These are phyloP conservation scores for Psophocarpus tetragonolobus DNA, from an alignment of 306 rosid genomes.

Conservation along the genomic window DNA sequence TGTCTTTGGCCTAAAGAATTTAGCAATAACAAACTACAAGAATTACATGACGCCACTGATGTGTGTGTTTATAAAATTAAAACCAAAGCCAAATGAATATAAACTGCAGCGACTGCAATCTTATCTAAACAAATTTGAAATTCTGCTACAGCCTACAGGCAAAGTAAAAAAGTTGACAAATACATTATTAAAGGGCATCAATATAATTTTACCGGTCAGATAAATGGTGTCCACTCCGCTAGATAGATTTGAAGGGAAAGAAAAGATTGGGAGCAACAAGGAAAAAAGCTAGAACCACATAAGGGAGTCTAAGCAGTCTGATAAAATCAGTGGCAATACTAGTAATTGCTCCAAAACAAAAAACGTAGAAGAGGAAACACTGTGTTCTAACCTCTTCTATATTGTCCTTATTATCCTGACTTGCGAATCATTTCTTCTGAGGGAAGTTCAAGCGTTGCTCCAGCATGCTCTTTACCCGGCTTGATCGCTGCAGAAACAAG, in stretches of 20 bases:
- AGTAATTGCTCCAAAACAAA: slow-evolving; percentile 29
- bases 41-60: background rate
- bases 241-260: slow-evolving; percentile 18
- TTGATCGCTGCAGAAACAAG: slow-evolving; percentile 65
- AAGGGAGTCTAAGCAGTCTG: slow-evolving; percentile 19
- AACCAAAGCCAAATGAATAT: background rate
- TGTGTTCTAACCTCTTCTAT: slow-evolving; percentile 33
- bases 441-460: slow-evolving; percentile 90
- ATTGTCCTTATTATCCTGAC: slow-evolving; percentile 24
- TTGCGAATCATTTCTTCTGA: slow-evolving; percentile 58
- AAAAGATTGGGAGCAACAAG: background rate
- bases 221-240: background rate
- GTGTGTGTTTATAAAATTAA: background rate
- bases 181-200: slow-evolving; percentile 19
- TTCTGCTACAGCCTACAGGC: background rate
- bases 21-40: background rate
- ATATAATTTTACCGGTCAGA: background rate
- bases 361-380: background rate
- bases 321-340: slow-evolving; percentile 21
- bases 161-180: background rate
- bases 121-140: slow-evolving; percentile 12
- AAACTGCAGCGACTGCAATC: background rate
- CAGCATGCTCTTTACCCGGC: slow-evolving; percentile 78
- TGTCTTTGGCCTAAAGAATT: background rate
- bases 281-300: slow-evolving; percentile 12